Conservation (phyloP, 768 basidiomycete species). For the Strobilomyces echinocephalus region DNA sequence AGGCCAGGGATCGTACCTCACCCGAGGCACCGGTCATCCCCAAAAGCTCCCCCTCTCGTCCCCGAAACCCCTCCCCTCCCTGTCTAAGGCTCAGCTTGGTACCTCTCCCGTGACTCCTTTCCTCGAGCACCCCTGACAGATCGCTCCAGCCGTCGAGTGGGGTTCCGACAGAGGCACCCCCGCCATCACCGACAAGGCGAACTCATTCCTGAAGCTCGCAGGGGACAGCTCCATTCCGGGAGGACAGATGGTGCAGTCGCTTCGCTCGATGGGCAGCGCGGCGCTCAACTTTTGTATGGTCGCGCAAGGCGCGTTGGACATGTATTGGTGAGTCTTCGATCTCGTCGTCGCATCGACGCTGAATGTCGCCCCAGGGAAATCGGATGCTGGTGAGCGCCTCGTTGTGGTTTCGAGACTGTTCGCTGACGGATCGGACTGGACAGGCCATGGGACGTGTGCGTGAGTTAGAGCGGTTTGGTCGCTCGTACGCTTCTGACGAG, state of each 20-base stretch:
- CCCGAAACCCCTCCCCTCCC: conserved; percentile 59
- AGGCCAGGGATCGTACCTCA: conserved; percentile 77
- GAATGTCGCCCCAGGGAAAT: conserved; percentile 61
- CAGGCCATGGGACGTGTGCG: conserved; percentile 85
- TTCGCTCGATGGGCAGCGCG: conserved; percentile 79
- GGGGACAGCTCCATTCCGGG: conserved; percentile 63
- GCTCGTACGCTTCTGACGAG: background rate
- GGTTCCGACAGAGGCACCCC: conserved; percentile 66
- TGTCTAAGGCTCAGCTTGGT: conserved; percentile 72
- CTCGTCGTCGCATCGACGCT: background rate
- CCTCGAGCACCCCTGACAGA: conserved; percentile 5
- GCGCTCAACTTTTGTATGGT: conserved; percentile 81
- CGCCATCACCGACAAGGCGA: conserved; percentile 53
- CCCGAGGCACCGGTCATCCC: conserved; percentile 41
- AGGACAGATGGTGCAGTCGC: conserved; percentile 81
- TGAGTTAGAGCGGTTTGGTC: conserved; percentile 25
- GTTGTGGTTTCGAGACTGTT: background rate
- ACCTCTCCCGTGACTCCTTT: background rate
- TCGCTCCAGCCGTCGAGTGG: conserved; percentile 70
- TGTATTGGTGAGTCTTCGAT: conserved; percentile 64
- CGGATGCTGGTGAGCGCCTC: conserved; percentile 54
- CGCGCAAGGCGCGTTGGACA: conserved; percentile 82
- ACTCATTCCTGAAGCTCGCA: conserved; percentile 70
- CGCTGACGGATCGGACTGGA: background rate
- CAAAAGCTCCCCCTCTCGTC: conserved; percentile 62